Evolutionary conservation across 177 flowering plant species (phyloP).

Genomic region (Vitis hybrid): DNA sequence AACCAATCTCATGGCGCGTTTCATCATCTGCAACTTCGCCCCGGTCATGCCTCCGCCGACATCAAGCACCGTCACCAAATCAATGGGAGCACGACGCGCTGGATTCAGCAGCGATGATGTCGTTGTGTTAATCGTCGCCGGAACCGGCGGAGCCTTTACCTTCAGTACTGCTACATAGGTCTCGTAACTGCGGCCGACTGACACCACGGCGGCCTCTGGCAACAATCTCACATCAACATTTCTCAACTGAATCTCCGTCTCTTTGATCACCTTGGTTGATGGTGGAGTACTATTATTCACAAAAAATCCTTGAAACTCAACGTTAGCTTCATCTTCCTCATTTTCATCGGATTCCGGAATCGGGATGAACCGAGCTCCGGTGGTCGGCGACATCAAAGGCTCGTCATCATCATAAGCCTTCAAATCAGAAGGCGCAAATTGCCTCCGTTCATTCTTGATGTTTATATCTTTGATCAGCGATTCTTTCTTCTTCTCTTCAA

Average conservation of each 20-base stretch:
- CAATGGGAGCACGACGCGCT: constrained; percentile 64
- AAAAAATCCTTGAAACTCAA: constrained; percentile 70
- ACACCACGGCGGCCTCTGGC: constrained; percentile 68
- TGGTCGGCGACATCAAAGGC: constrained; percentile 46
- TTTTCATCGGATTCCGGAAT: constrained; percentile 69
- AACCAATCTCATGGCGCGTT: constrained; percentile 68
- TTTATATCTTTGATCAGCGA: neutral
- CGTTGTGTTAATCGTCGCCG: constrained; percentile 7
- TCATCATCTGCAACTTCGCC: constrained; percentile 50
- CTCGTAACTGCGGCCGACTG: constrained; percentile 50
- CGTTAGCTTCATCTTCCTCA: constrained; percentile 23
- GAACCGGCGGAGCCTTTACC: constrained; percentile 59
- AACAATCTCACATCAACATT: constrained; percentile 42
- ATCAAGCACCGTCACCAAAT: constrained; percentile 79
- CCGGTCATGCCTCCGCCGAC: constrained; percentile 54
- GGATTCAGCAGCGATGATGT: constrained; percentile 28
- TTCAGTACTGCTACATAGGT: constrained; percentile 61
- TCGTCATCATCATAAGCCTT: constrained; percentile 70
- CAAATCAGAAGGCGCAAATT: constrained; percentile 15
- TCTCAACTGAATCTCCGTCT: neutral
- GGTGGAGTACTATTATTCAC: constrained; percentile 16
- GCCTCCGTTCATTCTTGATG: neutral
- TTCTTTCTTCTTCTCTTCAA: neutral
- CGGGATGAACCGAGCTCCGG: constrained; percentile 44
- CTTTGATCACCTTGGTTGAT: neutral